phyloP scores from a whole-genome alignment of 1,284 basidiomycete genomes.

The Gomphus sp. region DNA sequence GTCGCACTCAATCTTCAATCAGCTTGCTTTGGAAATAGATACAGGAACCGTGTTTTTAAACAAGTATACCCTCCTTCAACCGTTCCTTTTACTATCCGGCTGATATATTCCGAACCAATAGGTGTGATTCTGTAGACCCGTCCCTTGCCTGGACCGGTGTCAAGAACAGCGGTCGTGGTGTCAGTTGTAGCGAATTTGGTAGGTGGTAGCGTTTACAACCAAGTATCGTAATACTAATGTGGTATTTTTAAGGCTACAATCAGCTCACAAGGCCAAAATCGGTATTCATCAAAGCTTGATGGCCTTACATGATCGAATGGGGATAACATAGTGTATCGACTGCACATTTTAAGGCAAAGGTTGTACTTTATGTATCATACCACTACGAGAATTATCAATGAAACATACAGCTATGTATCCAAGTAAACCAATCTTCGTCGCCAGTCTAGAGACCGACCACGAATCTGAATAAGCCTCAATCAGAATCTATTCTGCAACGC shows the following conservation, averaged over 20 bases:
- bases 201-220: conserved; percentile 17
- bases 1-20: conserved; percentile 61
- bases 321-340: no score
- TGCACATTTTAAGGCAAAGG: no score
- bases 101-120: conserved; percentile 15
- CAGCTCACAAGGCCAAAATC: conserved; percentile 70
- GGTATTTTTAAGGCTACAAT: conserved; percentile 51
- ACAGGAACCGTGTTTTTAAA: conserved; percentile 92
- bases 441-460: no score
- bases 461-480: no score
- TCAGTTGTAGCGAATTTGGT: conserved; percentile 87
- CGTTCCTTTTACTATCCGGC: neutral
- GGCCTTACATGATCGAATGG: no score
- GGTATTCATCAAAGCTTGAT: conserved; percentile 56
- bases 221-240: neutral
- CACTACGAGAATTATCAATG: no score
- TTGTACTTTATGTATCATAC: no score
- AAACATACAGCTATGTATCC: no score
- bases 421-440: no score
- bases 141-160: conserved; percentile 91
- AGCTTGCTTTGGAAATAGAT: conserved; percentile 66
- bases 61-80: conserved; percentile 30
- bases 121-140: conserved; percentile 85
- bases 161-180: conserved; percentile 86
- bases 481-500: no score